These are phyloP conservation scores for Brasilioporus rufonigricans DNA, from an alignment of 768 basidiomycete species.

Conservation along the genomic window DNA sequence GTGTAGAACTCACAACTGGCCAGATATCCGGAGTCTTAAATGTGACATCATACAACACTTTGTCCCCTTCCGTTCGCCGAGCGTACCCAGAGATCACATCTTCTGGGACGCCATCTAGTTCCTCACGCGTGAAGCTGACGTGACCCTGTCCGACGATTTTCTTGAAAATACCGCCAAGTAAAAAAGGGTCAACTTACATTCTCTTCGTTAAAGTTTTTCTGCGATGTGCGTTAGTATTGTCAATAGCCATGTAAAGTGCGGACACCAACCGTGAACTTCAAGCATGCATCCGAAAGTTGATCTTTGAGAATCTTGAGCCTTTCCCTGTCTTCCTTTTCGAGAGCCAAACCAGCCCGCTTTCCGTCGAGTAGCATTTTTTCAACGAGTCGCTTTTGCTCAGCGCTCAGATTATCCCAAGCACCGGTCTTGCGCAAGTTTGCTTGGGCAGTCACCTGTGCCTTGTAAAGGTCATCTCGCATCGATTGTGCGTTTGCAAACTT, in stretches of 20 bases:
- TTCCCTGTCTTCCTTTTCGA: slow-evolving; percentile 56
- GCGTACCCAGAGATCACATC: slow-evolving; percentile 76
- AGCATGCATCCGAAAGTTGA: slow-evolving; percentile 66
- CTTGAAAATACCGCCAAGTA: not conserved
- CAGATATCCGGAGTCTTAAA: slow-evolving; percentile 82
- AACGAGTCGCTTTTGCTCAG: slow-evolving; percentile 72
- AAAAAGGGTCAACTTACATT: slow-evolving; percentile 42
- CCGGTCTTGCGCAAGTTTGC: slow-evolving; percentile 63
- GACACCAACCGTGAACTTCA: slow-evolving; percentile 69
- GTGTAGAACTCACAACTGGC: slow-evolving; percentile 52
- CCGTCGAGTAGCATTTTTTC: slow-evolving; percentile 79
- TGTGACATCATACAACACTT: slow-evolving; percentile 66
- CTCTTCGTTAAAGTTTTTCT: slow-evolving; percentile 91
- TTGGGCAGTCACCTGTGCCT: slow-evolving; percentile 65
- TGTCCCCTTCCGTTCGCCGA: slow-evolving; percentile 55
- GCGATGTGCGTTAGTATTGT: not conserved
- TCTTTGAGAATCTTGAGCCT: slow-evolving; percentile 66
- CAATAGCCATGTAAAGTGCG: not conserved
- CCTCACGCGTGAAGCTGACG: slow-evolving; percentile 63
- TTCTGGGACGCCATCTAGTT: slow-evolving; percentile 76
- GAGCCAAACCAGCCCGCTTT: slow-evolving; percentile 69
- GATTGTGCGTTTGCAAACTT: slow-evolving; percentile 71
- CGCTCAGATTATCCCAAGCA: slow-evolving; percentile 55
- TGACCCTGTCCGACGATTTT: slow-evolving; percentile 41
- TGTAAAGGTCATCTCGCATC: slow-evolving; percentile 79